These are phyloP conservation scores for Colletotrichum viniferum DNA, from an alignment of 2,329 filamentous ascomycete species.

Conservation along the genomic window DNA sequence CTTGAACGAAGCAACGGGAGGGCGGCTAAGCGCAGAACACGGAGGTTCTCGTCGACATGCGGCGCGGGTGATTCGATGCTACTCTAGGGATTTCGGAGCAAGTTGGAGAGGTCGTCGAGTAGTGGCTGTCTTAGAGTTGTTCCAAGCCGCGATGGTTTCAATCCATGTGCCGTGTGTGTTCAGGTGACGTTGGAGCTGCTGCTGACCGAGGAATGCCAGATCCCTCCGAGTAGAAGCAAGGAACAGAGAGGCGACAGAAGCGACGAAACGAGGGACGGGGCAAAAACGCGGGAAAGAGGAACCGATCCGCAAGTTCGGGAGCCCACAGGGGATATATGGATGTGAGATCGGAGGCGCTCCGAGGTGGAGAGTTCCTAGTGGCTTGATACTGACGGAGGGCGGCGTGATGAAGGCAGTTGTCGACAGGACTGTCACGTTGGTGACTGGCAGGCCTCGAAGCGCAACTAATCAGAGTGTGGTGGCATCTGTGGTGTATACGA, in stretches of 20 bases:
- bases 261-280: constrained; percentile 21
- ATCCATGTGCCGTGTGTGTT: background rate
- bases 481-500: constrained; percentile 5
- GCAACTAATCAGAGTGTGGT: background rate
- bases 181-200: background rate
- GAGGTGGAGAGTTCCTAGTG: constrained; percentile 6
- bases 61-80: constrained; percentile 6
- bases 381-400: constrained; percentile 3
- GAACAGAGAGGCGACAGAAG: background rate
- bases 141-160: background rate
- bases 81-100: background rate
- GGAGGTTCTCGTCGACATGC: constrained; percentile 30
- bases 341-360: constrained; percentile 13
- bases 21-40: constrained; percentile 30
- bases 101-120: background rate
- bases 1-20: constrained; percentile 19
- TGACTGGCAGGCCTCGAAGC: constrained; percentile 1
- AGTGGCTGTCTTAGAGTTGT: background rate
- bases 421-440: constrained; percentile 15
- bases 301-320: background rate
- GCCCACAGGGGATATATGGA: constrained; percentile 25
- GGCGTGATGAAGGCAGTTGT: background rate
- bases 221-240: constrained; percentile 21
- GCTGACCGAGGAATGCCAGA: constrained; percentile 28
- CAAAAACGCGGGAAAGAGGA: background rate